Conservation (phyloP, 345 rosid species). For the Mercurialis annua region DNA sequence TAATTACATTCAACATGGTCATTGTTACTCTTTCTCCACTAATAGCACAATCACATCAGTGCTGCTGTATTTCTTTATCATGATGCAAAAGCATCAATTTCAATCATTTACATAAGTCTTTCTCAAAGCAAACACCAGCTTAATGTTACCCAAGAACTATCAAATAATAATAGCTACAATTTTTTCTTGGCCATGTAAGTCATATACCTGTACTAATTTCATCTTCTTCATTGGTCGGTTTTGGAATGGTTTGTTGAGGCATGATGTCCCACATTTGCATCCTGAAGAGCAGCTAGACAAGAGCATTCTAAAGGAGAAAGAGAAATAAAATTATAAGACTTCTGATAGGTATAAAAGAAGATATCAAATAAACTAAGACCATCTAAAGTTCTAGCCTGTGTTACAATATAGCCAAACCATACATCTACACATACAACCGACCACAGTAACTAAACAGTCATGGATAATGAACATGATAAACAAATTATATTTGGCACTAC, state of each 20-base stretch:
- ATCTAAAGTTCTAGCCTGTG: neutral
- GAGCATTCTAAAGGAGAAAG: constrained; percentile 58
- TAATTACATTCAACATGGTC: neutral
- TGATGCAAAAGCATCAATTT: constrained; percentile 1
- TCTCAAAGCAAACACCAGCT: neutral
- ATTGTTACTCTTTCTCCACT: neutral
- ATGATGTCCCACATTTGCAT: constrained; percentile 79
- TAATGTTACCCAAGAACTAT: constrained; percentile 2
- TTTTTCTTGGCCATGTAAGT: neutral
- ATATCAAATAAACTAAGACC: neutral
- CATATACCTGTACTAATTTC: constrained; percentile 79
- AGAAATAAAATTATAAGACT: constrained; percentile 1
- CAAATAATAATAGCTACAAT: constrained; percentile 15
- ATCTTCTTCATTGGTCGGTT: constrained; percentile 77
- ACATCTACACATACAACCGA: neutral
- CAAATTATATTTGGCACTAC: neutral
- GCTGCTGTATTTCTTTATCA: neutral
- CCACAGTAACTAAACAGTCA: neutral
- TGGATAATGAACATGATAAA: neutral
- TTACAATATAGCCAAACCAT: constrained; percentile 6
- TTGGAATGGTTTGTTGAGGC: constrained; percentile 91
- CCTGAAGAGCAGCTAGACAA: constrained; percentile 91
- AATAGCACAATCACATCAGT: neutral
- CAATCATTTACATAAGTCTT: neutral
- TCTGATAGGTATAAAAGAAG: neutral